Conservation (phyloP, 345 rosid genomes). For the Kernera saxatilis region DNA sequence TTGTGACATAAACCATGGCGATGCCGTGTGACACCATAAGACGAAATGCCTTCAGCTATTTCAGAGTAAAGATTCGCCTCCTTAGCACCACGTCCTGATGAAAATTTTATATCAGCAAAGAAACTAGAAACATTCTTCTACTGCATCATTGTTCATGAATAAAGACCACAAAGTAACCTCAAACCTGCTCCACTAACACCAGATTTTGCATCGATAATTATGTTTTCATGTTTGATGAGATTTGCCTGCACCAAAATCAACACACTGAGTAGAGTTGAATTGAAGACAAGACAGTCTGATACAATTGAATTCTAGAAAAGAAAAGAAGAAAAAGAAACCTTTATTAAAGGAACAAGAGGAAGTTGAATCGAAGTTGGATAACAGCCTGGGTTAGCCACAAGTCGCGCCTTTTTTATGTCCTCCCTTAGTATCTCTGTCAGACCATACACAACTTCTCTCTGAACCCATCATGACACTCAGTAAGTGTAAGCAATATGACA, state of each 20-base stretch:
- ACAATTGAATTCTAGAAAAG: not conserved
- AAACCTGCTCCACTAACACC: slow-evolving; percentile 99
- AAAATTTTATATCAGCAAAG: not conserved
- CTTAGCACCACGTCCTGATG: slow-evolving; percentile 93
- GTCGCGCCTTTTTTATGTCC: slow-evolving; percentile 54
- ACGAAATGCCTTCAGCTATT: slow-evolving; percentile 82
- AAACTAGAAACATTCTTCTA: not conserved
- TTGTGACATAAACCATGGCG: slow-evolving; percentile 59
- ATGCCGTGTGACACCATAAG: slow-evolving; percentile 88
- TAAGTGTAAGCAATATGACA: not conserved
- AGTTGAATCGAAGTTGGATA: slow-evolving; percentile 96
- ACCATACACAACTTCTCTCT: slow-evolving; percentile 94
- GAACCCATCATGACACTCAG: slow-evolving; percentile 10
- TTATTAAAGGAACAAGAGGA: slow-evolving; percentile 83
- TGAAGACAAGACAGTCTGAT: not conserved
- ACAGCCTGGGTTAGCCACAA: slow-evolving; percentile 98
- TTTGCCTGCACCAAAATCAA: slow-evolving; percentile 49
- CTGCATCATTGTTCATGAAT: not conserved
- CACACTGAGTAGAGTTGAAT: not conserved
- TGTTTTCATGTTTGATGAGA: slow-evolving; percentile 56
- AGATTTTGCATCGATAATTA: slow-evolving; percentile 88
- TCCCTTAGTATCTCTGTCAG: slow-evolving; percentile 83
- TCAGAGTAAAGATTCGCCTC: slow-evolving; percentile 76
- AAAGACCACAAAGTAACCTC: not conserved
- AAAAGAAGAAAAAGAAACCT: slow-evolving; percentile 40